A percentile compares a stretch with the other conserved stretches of the same genome.
These are phyloP conservation scores for Cladosporium sp. DNA, from an alignment of 2,329 filamentous ascomycete species.

Conservation along the genomic window DNA sequence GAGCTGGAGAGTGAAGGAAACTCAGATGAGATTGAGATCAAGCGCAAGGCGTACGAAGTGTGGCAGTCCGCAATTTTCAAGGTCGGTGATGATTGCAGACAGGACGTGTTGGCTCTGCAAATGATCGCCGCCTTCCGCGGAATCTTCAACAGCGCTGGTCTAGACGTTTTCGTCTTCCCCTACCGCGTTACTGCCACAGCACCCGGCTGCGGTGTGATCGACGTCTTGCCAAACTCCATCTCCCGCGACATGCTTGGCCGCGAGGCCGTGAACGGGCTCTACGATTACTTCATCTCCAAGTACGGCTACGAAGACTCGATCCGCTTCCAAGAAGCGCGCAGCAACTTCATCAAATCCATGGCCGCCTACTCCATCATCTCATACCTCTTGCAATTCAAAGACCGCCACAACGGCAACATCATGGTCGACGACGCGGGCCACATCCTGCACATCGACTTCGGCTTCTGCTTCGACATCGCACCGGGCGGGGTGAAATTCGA, in stretches of 20 bases:
- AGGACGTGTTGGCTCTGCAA: conserved; percentile 93
- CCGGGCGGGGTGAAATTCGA: conserved; percentile 97
- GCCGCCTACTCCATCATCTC: conserved; percentile 97
- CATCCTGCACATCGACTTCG: conserved; percentile 98
- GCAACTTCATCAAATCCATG: conserved; percentile 99
- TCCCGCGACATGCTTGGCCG: conserved; percentile 98
- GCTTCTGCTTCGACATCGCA: conserved; percentile 98
- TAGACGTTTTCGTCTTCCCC: conserved; percentile 95
- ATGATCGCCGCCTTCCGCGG: conserved; percentile 97
- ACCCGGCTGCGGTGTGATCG: conserved; percentile 95
- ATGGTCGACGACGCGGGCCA: conserved; percentile 98
- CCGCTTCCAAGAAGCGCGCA: conserved; percentile 88
- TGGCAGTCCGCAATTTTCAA: conserved; percentile 99
- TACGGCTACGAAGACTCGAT: conserved; percentile 96
- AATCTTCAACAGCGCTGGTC: conserved; percentile 90
- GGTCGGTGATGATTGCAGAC: conserved; percentile 95
- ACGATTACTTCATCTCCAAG: conserved; percentile 97
- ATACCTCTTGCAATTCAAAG: conserved; percentile 97
- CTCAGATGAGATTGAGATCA: conserved; percentile 5
- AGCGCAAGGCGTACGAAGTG: conserved; percentile 67
- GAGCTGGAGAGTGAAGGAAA: conserved; percentile 40
- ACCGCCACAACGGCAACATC: conserved; percentile 98
- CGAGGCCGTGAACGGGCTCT: conserved; percentile 95
- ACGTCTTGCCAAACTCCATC: conserved; percentile 95
- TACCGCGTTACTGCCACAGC: conserved; percentile 97